phyloP scores from a whole-genome alignment of 1,284 basidiomycete genomes.

The Ganoderma meredithae region DNA sequence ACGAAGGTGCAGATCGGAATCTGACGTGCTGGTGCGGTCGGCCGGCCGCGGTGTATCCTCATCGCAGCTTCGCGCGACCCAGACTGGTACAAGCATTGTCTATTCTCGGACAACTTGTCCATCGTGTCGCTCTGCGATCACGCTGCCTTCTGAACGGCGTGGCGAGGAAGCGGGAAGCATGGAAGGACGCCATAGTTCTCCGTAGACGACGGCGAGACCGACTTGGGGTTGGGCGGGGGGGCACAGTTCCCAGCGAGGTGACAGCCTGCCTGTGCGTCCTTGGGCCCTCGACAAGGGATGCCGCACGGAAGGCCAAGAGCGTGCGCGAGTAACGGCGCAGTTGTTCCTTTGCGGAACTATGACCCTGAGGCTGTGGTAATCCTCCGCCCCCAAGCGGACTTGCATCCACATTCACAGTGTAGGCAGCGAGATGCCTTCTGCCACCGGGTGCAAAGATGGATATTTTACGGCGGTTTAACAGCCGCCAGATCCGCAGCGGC shows the following conservation, averaged over 20 bases:
- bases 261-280: not conserved
- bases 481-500: conserved; percentile 5
- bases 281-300: not conserved
- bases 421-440: not conserved
- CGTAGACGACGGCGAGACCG: not conserved
- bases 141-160: conserved; percentile 3
- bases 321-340: not conserved
- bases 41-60: not conserved
- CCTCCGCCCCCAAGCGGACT: not conserved
- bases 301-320: not conserved
- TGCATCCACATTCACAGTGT: not conserved
- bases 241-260: conserved; percentile 1
- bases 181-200: not conserved
- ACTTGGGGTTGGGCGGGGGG: not conserved
- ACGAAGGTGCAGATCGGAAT: conserved; percentile 4
- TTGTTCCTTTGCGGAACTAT: not conserved
- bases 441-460: not conserved
- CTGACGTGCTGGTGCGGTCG: not conserved
- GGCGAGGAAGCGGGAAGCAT: conserved; percentile 2
- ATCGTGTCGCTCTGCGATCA: conserved; percentile 16
- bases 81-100: conserved; percentile 9
- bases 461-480: not conserved
- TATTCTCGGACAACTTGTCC: not conserved
- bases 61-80: conserved; percentile 2
- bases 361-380: not conserved